Conservation (phyloP, 2,329 filamentous ascomycete genomes). For the Xylaria sp. region DNA sequence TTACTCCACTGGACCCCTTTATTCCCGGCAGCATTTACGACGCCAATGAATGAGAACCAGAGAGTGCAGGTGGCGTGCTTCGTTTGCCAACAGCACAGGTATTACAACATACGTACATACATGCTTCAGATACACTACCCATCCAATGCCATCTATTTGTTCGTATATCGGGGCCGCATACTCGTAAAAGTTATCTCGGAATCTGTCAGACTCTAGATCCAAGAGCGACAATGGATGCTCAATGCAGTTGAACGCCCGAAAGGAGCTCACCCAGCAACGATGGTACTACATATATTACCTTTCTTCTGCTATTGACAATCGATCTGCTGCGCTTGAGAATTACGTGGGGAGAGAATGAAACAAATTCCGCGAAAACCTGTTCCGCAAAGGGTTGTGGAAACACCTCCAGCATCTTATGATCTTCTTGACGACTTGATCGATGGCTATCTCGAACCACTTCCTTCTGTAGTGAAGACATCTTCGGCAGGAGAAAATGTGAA, state of each 20-base stretch:
- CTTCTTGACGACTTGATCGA: slow-evolving; percentile 41
- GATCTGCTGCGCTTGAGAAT: slow-evolving; percentile 1
- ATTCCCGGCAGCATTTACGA: not conserved
- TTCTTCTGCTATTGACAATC: not conserved
- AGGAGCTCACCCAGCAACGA: not conserved
- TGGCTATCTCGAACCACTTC: slow-evolving; percentile 43
- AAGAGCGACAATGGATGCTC: not conserved
- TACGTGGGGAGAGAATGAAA: slow-evolving; percentile 27
- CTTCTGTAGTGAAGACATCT: slow-evolving; percentile 23
- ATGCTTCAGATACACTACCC: too few species aligned
- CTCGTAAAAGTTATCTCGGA: not conserved
- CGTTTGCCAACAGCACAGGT: not conserved
- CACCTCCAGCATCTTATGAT: slow-evolving; percentile 24
- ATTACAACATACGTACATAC: too few species aligned
- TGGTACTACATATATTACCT: not conserved
- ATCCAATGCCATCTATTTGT: not conserved
- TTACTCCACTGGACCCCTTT: not conserved
- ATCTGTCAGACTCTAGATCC: not conserved
- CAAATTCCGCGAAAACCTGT: slow-evolving; percentile 42
- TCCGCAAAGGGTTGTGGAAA: slow-evolving; percentile 19
- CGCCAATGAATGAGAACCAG: not conserved
- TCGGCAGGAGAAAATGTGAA: slow-evolving; percentile 17
- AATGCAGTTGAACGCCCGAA: not conserved
- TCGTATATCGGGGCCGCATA: not conserved
- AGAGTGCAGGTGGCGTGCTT: not conserved